Conservation (phyloP, 148 eudicot species). For the Salicornia ramosissima region DNA sequence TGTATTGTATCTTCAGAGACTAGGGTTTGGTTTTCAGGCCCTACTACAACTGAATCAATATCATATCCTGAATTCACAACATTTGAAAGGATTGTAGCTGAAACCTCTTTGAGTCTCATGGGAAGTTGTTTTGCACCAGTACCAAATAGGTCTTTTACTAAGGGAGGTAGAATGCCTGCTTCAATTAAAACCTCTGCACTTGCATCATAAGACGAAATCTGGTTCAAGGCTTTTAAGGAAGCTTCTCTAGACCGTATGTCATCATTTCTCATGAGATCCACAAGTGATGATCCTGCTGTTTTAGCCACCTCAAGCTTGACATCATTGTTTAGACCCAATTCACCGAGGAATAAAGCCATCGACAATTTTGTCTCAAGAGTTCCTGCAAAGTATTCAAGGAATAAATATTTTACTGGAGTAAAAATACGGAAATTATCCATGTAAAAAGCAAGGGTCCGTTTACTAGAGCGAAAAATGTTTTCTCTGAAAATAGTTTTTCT, state of each 20-base stretch:
- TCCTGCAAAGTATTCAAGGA: constrained; percentile 41
- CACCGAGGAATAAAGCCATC: constrained; percentile 91
- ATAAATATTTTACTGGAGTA: background rate
- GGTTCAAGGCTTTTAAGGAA: constrained; percentile 71
- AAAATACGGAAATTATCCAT: too few relatives aligned
- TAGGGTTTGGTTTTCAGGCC: constrained; percentile 58
- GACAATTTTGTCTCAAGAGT: constrained; percentile 65
- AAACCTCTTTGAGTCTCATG: constrained; percentile 68
- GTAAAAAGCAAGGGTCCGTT: too few relatives aligned
- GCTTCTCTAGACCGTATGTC: constrained; percentile 63
- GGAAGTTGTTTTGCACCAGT: constrained; percentile 59
- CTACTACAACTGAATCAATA: constrained; percentile 59
- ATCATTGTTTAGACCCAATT: constrained; percentile 70
- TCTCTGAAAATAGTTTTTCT: too few relatives aligned
- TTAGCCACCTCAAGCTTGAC: constrained; percentile 67
- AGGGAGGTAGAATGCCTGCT: constrained; percentile 79
- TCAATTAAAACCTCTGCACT: constrained; percentile 72
- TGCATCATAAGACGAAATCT: constrained; percentile 69
- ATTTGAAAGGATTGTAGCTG: constrained; percentile 75
- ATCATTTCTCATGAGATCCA: constrained; percentile 58
- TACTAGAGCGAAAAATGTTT: too few relatives aligned
- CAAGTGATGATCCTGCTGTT: constrained; percentile 61
- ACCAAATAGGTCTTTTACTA: constrained; percentile 63
- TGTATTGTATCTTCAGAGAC: constrained; percentile 69
- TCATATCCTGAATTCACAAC: constrained; percentile 65